These are phyloP conservation scores for Erysimum cheiri DNA, from an alignment of 441 rosid species.

Conservation along the genomic window DNA sequence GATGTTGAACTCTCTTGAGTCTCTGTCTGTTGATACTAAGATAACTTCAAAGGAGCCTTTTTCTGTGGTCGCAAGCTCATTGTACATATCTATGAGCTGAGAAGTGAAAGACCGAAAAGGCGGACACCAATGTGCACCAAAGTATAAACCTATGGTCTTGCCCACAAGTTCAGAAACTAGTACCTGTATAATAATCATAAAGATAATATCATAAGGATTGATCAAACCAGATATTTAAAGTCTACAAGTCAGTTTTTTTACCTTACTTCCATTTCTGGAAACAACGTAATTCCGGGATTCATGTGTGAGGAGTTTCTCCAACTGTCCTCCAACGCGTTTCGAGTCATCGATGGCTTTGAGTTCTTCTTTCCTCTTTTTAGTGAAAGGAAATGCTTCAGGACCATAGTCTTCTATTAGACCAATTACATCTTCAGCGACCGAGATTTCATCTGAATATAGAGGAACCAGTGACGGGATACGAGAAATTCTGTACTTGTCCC, in stretches of 20 bases:
- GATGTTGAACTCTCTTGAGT: slow-evolving; percentile 58
- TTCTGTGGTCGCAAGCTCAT: slow-evolving; percentile 46
- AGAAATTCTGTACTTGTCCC: slow-evolving; percentile 50
- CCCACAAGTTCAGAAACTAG: slow-evolving; percentile 64
- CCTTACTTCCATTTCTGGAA: slow-evolving; percentile 61
- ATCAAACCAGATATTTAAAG: slow-evolving; percentile 6
- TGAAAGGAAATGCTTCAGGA: slow-evolving; percentile 74
- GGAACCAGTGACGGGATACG: slow-evolving; percentile 72
- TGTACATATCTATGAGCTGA: slow-evolving; percentile 64
- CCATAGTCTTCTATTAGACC: slow-evolving; percentile 75
- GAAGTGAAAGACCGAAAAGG: slow-evolving; percentile 74
- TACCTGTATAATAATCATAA: slow-evolving; percentile 47
- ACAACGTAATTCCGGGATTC: slow-evolving; percentile 59
- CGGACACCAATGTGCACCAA: slow-evolving; percentile 83
- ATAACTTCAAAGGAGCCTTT: slow-evolving; percentile 59
- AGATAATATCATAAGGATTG: slow-evolving; percentile 18
- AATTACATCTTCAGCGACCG: slow-evolving; percentile 60
- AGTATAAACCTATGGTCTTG: slow-evolving; percentile 78
- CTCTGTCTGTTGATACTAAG: slow-evolving; percentile 73
- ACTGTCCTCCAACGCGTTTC: slow-evolving; percentile 62
- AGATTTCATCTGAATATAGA: slow-evolving; percentile 51
- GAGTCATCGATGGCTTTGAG: slow-evolving; percentile 62
- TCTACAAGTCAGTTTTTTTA: slow-evolving; percentile 20
- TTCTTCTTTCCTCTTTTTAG: slow-evolving; percentile 66
- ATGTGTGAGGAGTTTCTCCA: slow-evolving; percentile 63